phyloP scores from a whole-genome alignment of 257 asterid species.

The Jacaranda copaia region DNA sequence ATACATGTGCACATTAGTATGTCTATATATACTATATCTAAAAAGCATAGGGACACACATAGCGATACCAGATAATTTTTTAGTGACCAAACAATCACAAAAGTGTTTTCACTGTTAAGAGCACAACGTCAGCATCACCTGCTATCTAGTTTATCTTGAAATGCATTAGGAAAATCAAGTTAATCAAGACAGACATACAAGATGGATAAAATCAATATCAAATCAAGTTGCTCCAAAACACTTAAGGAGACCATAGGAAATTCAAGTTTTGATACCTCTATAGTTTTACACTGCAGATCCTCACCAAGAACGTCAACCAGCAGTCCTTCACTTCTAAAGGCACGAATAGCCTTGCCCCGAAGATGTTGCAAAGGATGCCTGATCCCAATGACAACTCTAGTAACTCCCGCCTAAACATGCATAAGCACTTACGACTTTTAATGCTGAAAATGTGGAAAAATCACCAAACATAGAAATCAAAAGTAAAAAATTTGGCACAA shows the following conservation, averaged over 20 bases:
- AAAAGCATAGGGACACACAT: too few species aligned
- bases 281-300: conserved; percentile 69
- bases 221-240: not conserved
- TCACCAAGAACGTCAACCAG: conserved; percentile 94
- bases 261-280: conserved; percentile 62
- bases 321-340: conserved; percentile 80
- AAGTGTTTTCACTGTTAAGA: too few species aligned
- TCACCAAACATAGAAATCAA: not conserved
- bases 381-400: conserved; percentile 91
- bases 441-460: conserved; percentile 28
- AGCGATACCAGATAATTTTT: too few species aligned
- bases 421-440: conserved; percentile 32
- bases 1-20: too few species aligned
- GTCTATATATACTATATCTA: too few species aligned
- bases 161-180: too few species aligned
- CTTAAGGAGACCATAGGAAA: conserved; percentile 1
- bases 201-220: not conserved
- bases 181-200: too few species aligned
- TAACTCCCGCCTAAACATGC: conserved; percentile 79
- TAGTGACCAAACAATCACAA: too few species aligned
- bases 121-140: too few species aligned
- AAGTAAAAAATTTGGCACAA: not conserved
- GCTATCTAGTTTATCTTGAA: too few species aligned
- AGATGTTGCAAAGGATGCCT: conserved; percentile 93
- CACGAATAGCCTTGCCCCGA: conserved; percentile 88